Evolutionary conservation across 768 basidiomycete genomes (phyloP).

Genomic region (Russula sp.): DNA sequence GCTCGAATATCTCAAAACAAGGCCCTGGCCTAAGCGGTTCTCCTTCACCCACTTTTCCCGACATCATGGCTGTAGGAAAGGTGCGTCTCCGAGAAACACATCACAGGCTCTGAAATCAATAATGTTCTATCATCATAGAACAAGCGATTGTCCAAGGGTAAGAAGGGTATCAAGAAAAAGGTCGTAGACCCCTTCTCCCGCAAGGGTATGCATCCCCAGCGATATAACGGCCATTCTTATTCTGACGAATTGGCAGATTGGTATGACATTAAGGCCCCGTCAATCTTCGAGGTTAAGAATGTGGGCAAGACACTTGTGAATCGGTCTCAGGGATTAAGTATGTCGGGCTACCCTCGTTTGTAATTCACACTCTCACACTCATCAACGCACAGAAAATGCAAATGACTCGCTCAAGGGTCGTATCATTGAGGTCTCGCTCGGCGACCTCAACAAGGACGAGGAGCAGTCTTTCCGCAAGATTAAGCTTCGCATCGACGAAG

Average conservation of each 20-base stretch:
- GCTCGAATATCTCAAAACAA: slow-evolving; percentile 35
- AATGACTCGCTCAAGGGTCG: slow-evolving; percentile 98
- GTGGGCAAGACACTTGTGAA: slow-evolving; percentile 99
- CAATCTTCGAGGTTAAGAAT: slow-evolving; percentile 93
- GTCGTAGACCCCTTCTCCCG: slow-evolving; percentile 99
- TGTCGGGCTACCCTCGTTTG: slow-evolving; percentile 34
- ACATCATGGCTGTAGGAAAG: slow-evolving; percentile 86
- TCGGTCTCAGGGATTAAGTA: slow-evolving; percentile 96
- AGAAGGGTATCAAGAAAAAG: slow-evolving; percentile 99
- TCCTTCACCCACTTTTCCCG: slow-evolving; percentile 33
- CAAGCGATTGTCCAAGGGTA: slow-evolving; percentile 96
- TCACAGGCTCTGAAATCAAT: neutral
- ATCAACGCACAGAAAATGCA: slow-evolving; percentile 71
- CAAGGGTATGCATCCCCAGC: slow-evolving; percentile 63
- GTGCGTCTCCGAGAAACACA: slow-evolving; percentile 36
- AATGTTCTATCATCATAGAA: slow-evolving; percentile 49
- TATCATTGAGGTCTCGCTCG: slow-evolving; percentile 92
- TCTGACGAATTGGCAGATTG: slow-evolving; percentile 57
- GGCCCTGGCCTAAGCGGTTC: slow-evolving; percentile 44
- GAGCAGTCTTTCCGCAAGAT: slow-evolving; percentile 99
- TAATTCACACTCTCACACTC: slow-evolving; percentile 18
- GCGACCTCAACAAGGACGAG: slow-evolving; percentile 98
- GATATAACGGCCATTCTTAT: neutral
- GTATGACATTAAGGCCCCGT: slow-evolving; percentile 99
- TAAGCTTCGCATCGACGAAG: slow-evolving; percentile 93